Evolutionary conservation across 352 stramenopile species (phyloP).

Genomic region (Globisporangium recalcitrans): DNA sequence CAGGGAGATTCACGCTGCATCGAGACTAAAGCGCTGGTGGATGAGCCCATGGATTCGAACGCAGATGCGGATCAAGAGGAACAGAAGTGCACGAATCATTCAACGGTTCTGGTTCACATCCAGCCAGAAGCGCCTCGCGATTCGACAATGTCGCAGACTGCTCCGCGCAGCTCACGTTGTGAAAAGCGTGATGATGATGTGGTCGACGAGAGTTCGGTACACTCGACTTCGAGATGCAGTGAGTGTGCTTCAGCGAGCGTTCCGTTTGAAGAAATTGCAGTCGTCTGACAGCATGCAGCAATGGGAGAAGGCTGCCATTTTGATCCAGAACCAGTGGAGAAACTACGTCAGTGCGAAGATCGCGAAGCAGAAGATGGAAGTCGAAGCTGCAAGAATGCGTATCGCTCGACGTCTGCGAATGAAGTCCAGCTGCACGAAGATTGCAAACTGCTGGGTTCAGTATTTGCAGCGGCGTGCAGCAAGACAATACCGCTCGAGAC

Average conservation of each 20-base stretch:
- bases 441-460: slow-evolving; percentile 38
- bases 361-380: slow-evolving; percentile 12
- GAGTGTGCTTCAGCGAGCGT: slow-evolving; percentile 29
- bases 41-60: slow-evolving; percentile 46
- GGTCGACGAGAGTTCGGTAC: slow-evolving; percentile 22
- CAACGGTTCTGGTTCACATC: slow-evolving; percentile 82
- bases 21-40: slow-evolving; percentile 85
- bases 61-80: slow-evolving; percentile 55
- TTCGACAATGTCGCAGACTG: slow-evolving; percentile 61
- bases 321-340: slow-evolving; percentile 38
- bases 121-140: slow-evolving; percentile 61
- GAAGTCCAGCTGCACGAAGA: slow-evolving; percentile 28
- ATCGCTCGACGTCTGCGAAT: slow-evolving; percentile 22
- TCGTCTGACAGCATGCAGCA: slow-evolving; percentile 16
- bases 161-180: slow-evolving; percentile 56
- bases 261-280: slow-evolving; percentile 22
- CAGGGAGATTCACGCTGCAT: slow-evolving; percentile 88
- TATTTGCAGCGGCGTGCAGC: slow-evolving; percentile 29
- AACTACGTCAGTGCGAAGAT: slow-evolving; percentile 20
- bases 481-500: slow-evolving; percentile 29
- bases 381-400: slow-evolving; percentile 19
- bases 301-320: slow-evolving; percentile 5
- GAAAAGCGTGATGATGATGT: slow-evolving; percentile 32
- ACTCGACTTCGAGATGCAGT: slow-evolving; percentile 27
- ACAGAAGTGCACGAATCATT: slow-evolving; percentile 44